A percentile compares a stretch with the other conserved stretches of the same genome.
These are phyloP conservation scores for Blastobotrys parvus DNA, from an alignment of 805 yeast species.

Conservation along the genomic window DNA sequence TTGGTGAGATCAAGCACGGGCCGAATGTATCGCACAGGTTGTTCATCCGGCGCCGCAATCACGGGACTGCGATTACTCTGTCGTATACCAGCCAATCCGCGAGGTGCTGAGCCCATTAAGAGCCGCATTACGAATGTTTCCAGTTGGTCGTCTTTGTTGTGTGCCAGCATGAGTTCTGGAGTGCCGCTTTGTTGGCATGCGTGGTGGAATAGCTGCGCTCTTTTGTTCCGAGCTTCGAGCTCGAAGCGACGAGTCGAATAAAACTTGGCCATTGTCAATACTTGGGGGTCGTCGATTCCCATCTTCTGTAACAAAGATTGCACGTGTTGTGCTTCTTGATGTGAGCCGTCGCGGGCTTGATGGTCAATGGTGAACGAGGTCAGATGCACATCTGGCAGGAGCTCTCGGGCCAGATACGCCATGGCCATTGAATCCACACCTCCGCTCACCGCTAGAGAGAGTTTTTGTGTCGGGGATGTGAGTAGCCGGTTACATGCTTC, in stretches of 20 bases:
- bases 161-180: conserved; percentile 48
- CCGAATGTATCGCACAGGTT: conserved; percentile 31
- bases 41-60: conserved; percentile 5
- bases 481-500: too few species aligned
- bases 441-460: conserved; percentile 63
- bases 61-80: conserved; percentile 18
- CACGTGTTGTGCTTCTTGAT: conserved; percentile 41
- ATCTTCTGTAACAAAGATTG: conserved; percentile 17
- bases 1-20: conserved; percentile 49
- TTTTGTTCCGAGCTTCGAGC: conserved; percentile 45
- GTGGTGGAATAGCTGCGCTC: conserved; percentile 39
- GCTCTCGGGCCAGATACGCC: conserved; percentile 38
- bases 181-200: conserved; percentile 34
- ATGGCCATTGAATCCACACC: conserved; percentile 78
- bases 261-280: conserved; percentile 22
- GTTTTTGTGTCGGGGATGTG: conserved; percentile 7
- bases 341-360: conserved; percentile 40
- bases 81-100: conserved; percentile 54
- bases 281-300: conserved; percentile 23
- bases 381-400: conserved; percentile 23
- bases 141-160: conserved; percentile 61
- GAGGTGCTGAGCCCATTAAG: conserved; percentile 35
- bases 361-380: conserved; percentile 63
- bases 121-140: conserved; percentile 61
- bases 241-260: conserved; percentile 35